Evolutionary conservation across 768 basidiomycete genomes (phyloP).

Genomic region (Lentinula sp.): DNA sequence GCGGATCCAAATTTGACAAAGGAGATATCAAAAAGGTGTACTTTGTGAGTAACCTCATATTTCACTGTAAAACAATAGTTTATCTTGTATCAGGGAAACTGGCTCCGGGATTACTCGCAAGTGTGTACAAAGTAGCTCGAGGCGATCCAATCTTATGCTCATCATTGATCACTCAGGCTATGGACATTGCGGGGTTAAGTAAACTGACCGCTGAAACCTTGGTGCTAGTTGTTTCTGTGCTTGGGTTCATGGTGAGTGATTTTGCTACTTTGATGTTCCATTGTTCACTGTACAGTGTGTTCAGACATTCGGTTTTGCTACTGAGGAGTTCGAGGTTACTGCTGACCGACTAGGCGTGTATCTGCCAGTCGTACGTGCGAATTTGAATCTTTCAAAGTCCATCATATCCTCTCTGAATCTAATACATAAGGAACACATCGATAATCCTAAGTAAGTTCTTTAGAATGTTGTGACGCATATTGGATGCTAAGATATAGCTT

Average conservation of each 20-base stretch:
- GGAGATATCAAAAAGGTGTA: conserved; percentile 66
- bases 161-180: conserved; percentile 34
- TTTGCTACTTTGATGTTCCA: neutral
- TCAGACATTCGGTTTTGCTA: conserved; percentile 59
- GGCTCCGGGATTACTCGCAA: conserved; percentile 68
- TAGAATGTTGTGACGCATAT: neutral
- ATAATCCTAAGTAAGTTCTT: conserved; percentile 59
- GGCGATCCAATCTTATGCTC: neutral
- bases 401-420: conserved; percentile 1
- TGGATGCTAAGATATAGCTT: neutral
- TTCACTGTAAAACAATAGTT: neutral
- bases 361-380: conserved; percentile 51
- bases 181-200: conserved; percentile 66
- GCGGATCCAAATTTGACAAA: conserved; percentile 55
- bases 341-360: conserved; percentile 72
- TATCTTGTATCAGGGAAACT: conserved; percentile 42
- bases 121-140: conserved; percentile 18
- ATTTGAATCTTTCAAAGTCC: neutral
- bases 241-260: conserved; percentile 46
- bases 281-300: neutral
- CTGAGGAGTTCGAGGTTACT: conserved; percentile 68
- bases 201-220: conserved; percentile 63
- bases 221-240: conserved; percentile 49
- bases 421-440: conserved; percentile 57
- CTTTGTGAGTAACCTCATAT: conserved; percentile 34